Evolutionary conservation across 225 moss, liverwort and hornwort genomes (phyloP), one percentile per base, ranked within the genome.

Genomic region (Polytrichum formosum): DNA sequence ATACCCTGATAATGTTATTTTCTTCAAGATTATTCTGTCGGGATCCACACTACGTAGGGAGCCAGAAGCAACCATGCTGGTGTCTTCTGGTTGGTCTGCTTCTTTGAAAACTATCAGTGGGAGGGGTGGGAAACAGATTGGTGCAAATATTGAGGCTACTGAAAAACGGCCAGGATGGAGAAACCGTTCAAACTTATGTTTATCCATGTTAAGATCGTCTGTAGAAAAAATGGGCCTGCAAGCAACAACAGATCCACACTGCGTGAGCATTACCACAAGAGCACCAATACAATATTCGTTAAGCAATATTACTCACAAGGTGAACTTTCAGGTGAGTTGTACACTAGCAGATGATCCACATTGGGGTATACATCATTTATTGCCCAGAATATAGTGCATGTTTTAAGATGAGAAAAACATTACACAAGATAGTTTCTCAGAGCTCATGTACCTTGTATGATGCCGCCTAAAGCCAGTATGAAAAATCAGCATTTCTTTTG

Each of bases 101-200:
- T 98, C 90, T 77, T 94, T 98, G 8, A 98, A 91, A 16, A 87
- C 94, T 66, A 92, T 72, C 0, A 92, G 69, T 7, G 98, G 94
- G 30, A 90, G 79, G 28, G 90, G 79, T 33, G 92, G 90, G 56
- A 91, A 92, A 74, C 84, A 83, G 26, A 98, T 83, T 54, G 92
- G 94, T 56, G 92, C 92, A 83, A 87, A 98, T 33, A 91, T 90
- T 5, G 90, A 90, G 37, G 92, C 94, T 72, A 98, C 68, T 29
- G 88, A 80, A 70, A 98, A 98, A 72, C 94, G 92, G 26, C 98
- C 98, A 26, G 90, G 90, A 74, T 86, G 92, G 62, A 98, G 92
- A 79, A 91, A 94, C 77, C 94, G 86, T 76, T 98, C 98, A 75
- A 92, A 94, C 77, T 98, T 98, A 59, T 94, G 98, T 80, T 98